Conservation (phyloP, 305 asterid genomes). For the Fraxinus sp. region DNA sequence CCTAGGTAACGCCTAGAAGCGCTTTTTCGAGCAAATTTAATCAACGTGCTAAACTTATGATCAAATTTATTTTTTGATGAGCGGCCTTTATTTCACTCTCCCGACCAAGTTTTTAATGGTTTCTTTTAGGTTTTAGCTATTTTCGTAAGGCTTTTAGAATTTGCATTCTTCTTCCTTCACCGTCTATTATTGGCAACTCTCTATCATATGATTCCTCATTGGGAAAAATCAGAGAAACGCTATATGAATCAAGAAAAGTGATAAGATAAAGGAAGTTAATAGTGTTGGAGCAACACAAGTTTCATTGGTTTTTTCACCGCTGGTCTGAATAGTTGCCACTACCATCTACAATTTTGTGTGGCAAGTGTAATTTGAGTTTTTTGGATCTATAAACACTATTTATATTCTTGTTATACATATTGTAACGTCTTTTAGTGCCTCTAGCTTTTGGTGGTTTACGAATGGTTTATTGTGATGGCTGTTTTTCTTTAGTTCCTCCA, state of each 20-base stretch:
- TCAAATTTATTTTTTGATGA: neutral
- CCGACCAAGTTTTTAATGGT: neutral
- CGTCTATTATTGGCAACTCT: neutral
- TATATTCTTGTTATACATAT: neutral
- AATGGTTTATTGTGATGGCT: too few relatives aligned
- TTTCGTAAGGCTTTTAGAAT: neutral
- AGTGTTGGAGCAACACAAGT: neutral
- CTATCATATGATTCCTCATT: neutral
- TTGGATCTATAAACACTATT: too few relatives aligned
- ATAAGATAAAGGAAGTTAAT: neutral
- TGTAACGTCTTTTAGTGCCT: too few relatives aligned
- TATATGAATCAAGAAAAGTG: neutral
- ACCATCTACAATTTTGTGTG: neutral
- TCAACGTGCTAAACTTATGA: neutral
- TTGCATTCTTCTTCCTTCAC: neutral
- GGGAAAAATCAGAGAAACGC: neutral
- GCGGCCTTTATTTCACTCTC: neutral
- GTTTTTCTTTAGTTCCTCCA: too few relatives aligned
- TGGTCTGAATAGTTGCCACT: neutral
- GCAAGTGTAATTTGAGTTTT: neutral
- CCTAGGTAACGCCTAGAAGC: too few relatives aligned
- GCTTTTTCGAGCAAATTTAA: neutral
- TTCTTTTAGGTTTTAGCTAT: neutral
- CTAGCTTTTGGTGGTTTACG: too few relatives aligned
- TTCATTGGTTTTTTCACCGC: neutral